Evolutionary conservation across 441 rosid species (phyloP).

Genomic region (Populus trichocarpa): DNA sequence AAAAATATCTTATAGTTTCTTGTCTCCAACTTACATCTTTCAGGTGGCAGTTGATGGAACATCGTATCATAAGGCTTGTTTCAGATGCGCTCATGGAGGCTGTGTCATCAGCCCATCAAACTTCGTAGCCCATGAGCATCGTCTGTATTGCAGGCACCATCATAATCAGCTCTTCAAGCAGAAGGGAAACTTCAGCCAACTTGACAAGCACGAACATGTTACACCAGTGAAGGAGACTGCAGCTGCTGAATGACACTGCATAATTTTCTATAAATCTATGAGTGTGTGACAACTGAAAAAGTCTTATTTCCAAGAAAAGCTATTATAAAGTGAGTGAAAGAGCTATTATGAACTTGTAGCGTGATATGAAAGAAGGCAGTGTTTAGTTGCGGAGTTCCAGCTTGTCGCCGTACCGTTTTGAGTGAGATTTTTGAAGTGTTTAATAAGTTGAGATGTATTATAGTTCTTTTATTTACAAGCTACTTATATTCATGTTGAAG

Average conservation of each 20-base stretch:
- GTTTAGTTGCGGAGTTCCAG: slow-evolving; percentile 16
- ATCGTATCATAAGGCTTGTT: slow-evolving; percentile 60
- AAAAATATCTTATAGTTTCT: neutral
- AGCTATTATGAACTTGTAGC: slow-evolving; percentile 3
- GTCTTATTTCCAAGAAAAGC: slow-evolving; percentile 9
- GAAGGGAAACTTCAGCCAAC: slow-evolving; percentile 78
- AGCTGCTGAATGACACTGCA: slow-evolving; percentile 24
- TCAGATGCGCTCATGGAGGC: slow-evolving; percentile 76
- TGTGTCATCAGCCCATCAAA: slow-evolving; percentile 65
- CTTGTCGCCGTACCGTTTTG: slow-evolving; percentile 2
- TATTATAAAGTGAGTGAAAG: slow-evolving; percentile 17
- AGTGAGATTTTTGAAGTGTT: slow-evolving; percentile 25
- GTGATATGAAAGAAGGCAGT: slow-evolving; percentile 8
- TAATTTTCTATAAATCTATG: neutral
- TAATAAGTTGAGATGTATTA: slow-evolving; percentile 18
- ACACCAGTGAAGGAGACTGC: slow-evolving; percentile 28
- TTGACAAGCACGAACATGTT: slow-evolving; percentile 41
- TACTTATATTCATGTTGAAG: slow-evolving; percentile 9
- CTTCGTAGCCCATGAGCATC: slow-evolving; percentile 62
- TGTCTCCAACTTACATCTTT: slow-evolving; percentile 1
- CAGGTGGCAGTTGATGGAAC: slow-evolving; percentile 73
- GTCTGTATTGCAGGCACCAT: slow-evolving; percentile 69
- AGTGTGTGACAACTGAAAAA: neutral
- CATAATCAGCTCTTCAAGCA: slow-evolving; percentile 68
- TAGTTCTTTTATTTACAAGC: slow-evolving; percentile 9